Evolutionary conservation across 1,139 yeast species (phyloP).

Genomic region (Candida neerlandica): DNA sequence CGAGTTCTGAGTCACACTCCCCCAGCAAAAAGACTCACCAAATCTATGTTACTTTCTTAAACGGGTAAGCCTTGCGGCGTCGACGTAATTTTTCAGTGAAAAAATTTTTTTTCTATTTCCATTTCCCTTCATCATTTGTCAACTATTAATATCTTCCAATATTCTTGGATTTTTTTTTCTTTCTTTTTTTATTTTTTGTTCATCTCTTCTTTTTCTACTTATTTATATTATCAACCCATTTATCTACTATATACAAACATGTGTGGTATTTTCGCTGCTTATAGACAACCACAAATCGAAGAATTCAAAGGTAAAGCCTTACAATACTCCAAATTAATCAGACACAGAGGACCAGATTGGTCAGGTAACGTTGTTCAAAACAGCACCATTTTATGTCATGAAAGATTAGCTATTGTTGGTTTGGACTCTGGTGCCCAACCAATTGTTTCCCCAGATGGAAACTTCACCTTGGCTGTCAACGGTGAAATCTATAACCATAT

Average conservation of each 20-base stretch:
- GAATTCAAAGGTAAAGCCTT: constrained; percentile 85
- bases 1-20: no score
- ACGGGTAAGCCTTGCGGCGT: neutral
- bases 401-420: constrained; percentile 95
- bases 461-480: constrained; percentile 80
- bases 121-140: neutral
- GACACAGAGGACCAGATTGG: constrained; percentile 99
- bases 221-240: neutral
- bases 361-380: constrained; percentile 83
- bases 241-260: constrained; percentile 34
- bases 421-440: constrained; percentile 98
- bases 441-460: constrained; percentile 75
- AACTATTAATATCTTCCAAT: neutral
- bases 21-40: no score
- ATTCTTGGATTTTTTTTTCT: neutral
- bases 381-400: constrained; percentile 83
- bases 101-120: neutral
- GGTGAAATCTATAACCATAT: constrained; percentile 99
- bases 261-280: constrained; percentile 99
- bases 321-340: constrained; percentile 84
- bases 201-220: neutral
- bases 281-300: constrained; percentile 76
- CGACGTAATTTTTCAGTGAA: neutral
- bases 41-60: no score
- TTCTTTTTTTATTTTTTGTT: neutral